Evolutionary conservation across 345 rosid species (phyloP), one percentile per base, ranked within the genome.

Genomic region (Psidium guajava): DNA sequence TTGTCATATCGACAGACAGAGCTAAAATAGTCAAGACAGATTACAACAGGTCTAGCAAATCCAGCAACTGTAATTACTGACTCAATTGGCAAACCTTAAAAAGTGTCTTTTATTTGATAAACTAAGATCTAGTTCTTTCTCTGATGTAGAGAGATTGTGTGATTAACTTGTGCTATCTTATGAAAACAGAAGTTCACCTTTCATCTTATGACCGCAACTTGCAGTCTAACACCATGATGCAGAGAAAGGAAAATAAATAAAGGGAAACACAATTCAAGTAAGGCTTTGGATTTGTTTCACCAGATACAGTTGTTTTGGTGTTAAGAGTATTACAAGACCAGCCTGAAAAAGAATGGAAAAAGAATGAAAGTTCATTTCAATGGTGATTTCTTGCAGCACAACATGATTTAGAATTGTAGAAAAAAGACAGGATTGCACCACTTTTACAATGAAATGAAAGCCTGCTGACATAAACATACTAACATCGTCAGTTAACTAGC

Each of bases 231-330:
- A 32, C 53, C 22, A 16, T n/a, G 32, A 25, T 25, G 55, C 32
- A 50, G 40, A 50, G 27, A 10, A n/a, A 49, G 1, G 3, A 16
- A 40, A 40, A 14, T 52, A 87, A 57, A 80, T 83, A 83, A 85
- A 86, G 54, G 56, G 95, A 93, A 95, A 95, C 99, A 88, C 85
- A 93, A 98, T 77, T 93, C 96, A 83, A 96, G 99, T 93, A 95
- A 54, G 98, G 98, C 92, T 95, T 97, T 57, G 94, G 98, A 93
- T 95, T 97, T 89, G 98, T 95, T 53, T 98, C 99, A 83, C 98
- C 98, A 84, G 95, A 94, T 61, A 93, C 95, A 81, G 93, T 89
- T 87, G 99, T 95, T 90, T 90, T 92, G 18, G 97, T 97, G 90
- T 94, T 92, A 85, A 97, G 95, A 54, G 96, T 94, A 27, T 95